Evolutionary conservation across 1,284 basidiomycete genomes (phyloP), one percentile per base, ranked within the genome.

Genomic region (Tremellales sp.): DNA sequence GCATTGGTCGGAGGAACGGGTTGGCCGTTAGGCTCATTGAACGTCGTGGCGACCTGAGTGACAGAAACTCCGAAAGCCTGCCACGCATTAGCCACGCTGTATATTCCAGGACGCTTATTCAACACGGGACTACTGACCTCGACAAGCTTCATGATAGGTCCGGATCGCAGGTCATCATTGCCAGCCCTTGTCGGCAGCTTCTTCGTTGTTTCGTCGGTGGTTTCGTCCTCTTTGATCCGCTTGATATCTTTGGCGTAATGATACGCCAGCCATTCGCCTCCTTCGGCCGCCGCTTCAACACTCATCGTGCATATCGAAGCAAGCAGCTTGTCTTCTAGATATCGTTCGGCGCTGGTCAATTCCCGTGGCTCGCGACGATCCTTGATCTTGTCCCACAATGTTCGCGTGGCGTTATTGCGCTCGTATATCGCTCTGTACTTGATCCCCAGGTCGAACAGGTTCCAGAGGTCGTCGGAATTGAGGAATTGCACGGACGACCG

Each of bases 281-380:
- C 83, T 65, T 99, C 96, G 0, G 88, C 85, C 11, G 96, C 86
- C 57, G 90, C 82, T 73, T 98, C 96, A 36, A 94, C 84, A 47
- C 73, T 76, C 53, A 73, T 63, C 27, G 65, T 65, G 43, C 70
- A 70, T 5, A 70, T 61, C 1, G 68, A 67, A 3, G 56, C 46
- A 6, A 72, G 46, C 1, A 74, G 52, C 2, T 58, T 66, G 12
- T 54, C 48, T 8, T 61, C 61, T 23, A 73, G 61, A 43, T 71
- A 66, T 21, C 54, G 46, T 53, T 74, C 67, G 17, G 70, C 65
- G 17, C 78, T 31, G 6, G 62, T 66, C 6, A 36, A 7, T 15
- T 36, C 33, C 6, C 15, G 13, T 6, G 15, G 6, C 0, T 62
- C 61, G 17, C 58, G 61, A 21, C 64, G 53, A 11, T 48, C 56